A percentile compares a stretch with the other conserved stretches of the same genome.
Evolutionary conservation across 176 grass and related monocot species (phyloP).

Genomic region (Rhynchospora pubera): DNA sequence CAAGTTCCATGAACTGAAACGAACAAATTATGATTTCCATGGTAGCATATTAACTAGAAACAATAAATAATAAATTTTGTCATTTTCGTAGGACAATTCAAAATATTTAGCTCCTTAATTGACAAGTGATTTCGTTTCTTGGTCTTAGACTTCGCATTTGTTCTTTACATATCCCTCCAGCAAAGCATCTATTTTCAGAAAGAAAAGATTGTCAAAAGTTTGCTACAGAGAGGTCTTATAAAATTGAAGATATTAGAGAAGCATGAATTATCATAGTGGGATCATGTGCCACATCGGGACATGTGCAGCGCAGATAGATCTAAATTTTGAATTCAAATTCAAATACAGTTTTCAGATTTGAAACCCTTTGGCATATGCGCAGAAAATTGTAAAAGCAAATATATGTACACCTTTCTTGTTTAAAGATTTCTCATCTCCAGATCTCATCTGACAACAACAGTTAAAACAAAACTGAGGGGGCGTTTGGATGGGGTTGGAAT

Average conservation of each 20-base stretch:
- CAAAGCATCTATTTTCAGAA: background rate
- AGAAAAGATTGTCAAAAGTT: background rate
- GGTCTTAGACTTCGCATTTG: background rate
- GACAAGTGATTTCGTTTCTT: background rate
- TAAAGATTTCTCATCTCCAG: background rate
- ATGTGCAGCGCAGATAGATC: slow-evolving; percentile 1
- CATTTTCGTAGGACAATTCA: background rate
- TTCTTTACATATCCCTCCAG: background rate
- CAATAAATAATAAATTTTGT: background rate
- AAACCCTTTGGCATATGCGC: background rate
- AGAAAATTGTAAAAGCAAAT: background rate
- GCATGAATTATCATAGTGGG: background rate
- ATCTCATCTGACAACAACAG: slow-evolving; percentile 6
- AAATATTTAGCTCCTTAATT: background rate
- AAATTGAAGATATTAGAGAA: background rate
- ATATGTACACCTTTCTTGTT: background rate
- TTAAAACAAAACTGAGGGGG: background rate
- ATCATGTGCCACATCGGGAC: background rate
- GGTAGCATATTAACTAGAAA: background rate
- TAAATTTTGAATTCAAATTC: slow-evolving; percentile 3
- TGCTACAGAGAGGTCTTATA: background rate
- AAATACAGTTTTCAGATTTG: background rate
- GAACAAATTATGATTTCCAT: background rate
- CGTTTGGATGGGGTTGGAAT: too few relatives aligned
- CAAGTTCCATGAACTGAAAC: background rate